Evolutionary conservation across 2,329 filamentous ascomycete species (phyloP), one percentile per base, ranked within the genome.

Genomic region (Phaeosphaeria sp.): DNA sequence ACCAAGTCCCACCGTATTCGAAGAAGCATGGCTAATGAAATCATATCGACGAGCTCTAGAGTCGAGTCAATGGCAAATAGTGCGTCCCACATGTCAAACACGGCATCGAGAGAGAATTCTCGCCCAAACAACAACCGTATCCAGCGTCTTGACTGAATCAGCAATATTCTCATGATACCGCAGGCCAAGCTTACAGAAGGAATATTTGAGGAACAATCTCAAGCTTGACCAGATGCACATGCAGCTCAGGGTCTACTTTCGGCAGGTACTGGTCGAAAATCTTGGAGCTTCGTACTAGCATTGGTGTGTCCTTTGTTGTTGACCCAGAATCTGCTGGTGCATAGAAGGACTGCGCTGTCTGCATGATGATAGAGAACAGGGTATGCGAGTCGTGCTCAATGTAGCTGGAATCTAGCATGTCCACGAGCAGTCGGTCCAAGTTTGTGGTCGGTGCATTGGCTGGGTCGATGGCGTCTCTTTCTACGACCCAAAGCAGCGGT

Each of bases 131-230:
- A 80, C 0, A 99, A 85, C 25, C 95, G 88, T 56, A 98, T 90
- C 95, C 95, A 99, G 56, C 95, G 92, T 63, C 91, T 93, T 43
- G 17, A 48, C 17, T 39, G 22, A 10, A 42, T 77, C 50, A 76
- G 73, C 11, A 23, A 33, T 15, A 46, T 20, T 5, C 6, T 10
- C n/a, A 9, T 11, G 2, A 25, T 9, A n/a, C 27, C 3, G 1
- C 44, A 23, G 15, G 21, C 11, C 18, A 13, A 52, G 73, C 85
- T 76, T 79, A 95, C 91, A 98, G 96, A 22, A 98, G 81, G 72
- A 98, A 99, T 50, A 99, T 94, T 69, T 99, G 95, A 1, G 95
- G 95, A n/a, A 97, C 80, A 60, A 99, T 89, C 59, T 97, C 94
- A 47, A 97, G 89, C 58, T 87, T 85, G 57, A 88, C 89, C 18